Base-by-base conservation (phyloP, 2,329 filamentous ascomycete species). In the Apiospora marii region DNA sequence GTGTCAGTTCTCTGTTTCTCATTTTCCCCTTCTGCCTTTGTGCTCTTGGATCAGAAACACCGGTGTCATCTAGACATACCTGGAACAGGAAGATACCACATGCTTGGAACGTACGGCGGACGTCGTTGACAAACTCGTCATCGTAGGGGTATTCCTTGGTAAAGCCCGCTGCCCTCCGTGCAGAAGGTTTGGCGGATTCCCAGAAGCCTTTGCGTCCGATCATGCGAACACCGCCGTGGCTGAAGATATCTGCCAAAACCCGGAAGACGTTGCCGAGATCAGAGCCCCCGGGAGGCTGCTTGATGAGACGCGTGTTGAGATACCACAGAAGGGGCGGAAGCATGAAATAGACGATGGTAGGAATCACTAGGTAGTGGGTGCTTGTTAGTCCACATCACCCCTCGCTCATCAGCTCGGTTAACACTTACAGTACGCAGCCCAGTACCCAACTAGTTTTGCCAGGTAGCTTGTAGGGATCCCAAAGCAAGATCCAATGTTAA, bases 91-190 rank as follows among this genome's bases (percentile, higher is more conserved):
- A 82, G 79, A 86, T 82, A 72, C 82, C 78, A 19, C 81, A 82
- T 8, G 83, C 84, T 27, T 82, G 77, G 77, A 82, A 82, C 0
- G 83, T 85, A 78, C 91, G 89, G 70, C 85, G 84, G n/a, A 92
- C 87, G 76, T 93, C 91, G 77, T 90, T 89, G 70, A 94, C 91
- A 84, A 91, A 92, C 49, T 87, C 87, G 75, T 92, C 90, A 53
- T 90, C 89, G 75, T 91, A 92, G 6, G 41, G 44, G 19, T 68
- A n/a, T 84, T 85, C 84, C 92, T 27, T 51, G 91, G 81, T 84
- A 86, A 0, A 74, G 73, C 83, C 78, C 85, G 81, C 77, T 81
- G 49, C 78, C 75, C 83, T 1, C 83, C 83, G 8, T 90, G 83
- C 19, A 82, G 86, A 88, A 7, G 91, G 91, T 82, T 87, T 88